Evolutionary conservation across 2,329 filamentous ascomycete species (phyloP).

Genomic region (Claviceps monticola): DNA sequence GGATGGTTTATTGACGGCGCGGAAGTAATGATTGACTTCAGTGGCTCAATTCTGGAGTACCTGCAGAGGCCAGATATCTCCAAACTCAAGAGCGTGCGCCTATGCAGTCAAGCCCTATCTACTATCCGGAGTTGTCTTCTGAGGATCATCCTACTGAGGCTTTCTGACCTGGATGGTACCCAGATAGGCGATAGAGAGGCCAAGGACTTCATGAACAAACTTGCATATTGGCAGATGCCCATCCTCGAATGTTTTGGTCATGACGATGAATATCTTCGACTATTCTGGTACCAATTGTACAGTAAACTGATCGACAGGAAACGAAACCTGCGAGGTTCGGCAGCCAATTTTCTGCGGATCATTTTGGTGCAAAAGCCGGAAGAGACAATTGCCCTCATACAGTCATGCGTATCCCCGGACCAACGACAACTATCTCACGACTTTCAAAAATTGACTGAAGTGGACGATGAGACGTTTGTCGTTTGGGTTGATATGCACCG

Average conservation of each 20-base stretch:
- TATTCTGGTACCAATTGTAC: slow-evolving; percentile 90
- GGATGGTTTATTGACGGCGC: slow-evolving; percentile 92
- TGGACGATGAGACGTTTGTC: slow-evolving; percentile 81
- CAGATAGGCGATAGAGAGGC: slow-evolving; percentile 46
- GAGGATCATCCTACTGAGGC: slow-evolving; percentile 60
- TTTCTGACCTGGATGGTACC: slow-evolving; percentile 69
- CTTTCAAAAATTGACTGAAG: slow-evolving; percentile 71
- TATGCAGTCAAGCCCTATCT: slow-evolving; percentile 72
- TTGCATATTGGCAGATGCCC: slow-evolving; percentile 93
- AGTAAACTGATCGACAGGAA: slow-evolving; percentile 66
- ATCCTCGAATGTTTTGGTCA: slow-evolving; percentile 64
- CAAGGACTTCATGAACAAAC: slow-evolving; percentile 62
- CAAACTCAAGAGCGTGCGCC: slow-evolving; percentile 70
- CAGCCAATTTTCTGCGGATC: slow-evolving; percentile 79
- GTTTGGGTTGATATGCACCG: slow-evolving; percentile 78
- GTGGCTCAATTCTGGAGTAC: slow-evolving; percentile 74
- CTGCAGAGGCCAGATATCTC: slow-evolving; percentile 75
- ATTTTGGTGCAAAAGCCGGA: slow-evolving; percentile 86
- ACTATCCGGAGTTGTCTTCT: slow-evolving; percentile 67
- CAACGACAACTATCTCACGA: slow-evolving; percentile 59
- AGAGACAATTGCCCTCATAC: slow-evolving; percentile 62
- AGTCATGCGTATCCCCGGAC: slow-evolving; percentile 54
- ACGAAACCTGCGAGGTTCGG: slow-evolving; percentile 53
- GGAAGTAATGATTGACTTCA: slow-evolving; percentile 71
- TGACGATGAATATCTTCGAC: slow-evolving; percentile 68